phyloP scores from a whole-genome alignment of 2,329 filamentous ascomycete genomes.

The Hirsutella thompsonii region DNA sequence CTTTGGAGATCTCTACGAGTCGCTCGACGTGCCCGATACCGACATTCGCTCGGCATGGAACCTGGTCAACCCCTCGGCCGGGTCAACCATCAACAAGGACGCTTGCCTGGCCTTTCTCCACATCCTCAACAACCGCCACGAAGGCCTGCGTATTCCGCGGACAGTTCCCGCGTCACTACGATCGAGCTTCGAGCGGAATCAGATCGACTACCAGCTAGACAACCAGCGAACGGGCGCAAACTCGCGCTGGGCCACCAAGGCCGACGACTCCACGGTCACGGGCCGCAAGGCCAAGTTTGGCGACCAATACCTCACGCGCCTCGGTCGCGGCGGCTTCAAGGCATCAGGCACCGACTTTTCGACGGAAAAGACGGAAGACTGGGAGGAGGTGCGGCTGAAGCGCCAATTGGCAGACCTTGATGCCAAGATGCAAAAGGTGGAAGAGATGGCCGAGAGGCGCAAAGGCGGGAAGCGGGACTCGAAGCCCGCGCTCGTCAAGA shows the following conservation, averaged over 20 bases:
- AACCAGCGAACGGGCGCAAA: slow-evolving; percentile 50
- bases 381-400: slow-evolving; percentile 93
- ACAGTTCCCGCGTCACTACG: slow-evolving; percentile 84
- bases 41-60: slow-evolving; percentile 94
- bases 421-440: slow-evolving; percentile 72
- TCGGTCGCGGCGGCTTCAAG: slow-evolving; percentile 74
- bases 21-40: slow-evolving; percentile 58
- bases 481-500: slow-evolving; percentile 84
- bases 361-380: slow-evolving; percentile 76
- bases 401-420: slow-evolving; percentile 86
- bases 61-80: slow-evolving; percentile 83
- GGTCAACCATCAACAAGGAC: slow-evolving; percentile 80
- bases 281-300: slow-evolving; percentile 95
- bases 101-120: slow-evolving; percentile 89
- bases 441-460: slow-evolving; percentile 55
- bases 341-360: slow-evolving; percentile 84
- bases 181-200: slow-evolving; percentile 83
- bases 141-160: slow-evolving; percentile 87
- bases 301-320: slow-evolving; percentile 84
- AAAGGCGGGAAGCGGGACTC: slow-evolving; percentile 55
- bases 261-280: slow-evolving; percentile 68
- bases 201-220: slow-evolving; percentile 93
- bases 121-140: slow-evolving; percentile 90
- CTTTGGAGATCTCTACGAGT: slow-evolving; percentile 74
- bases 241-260: slow-evolving; percentile 66